A percentile compares a stretch with the other conserved stretches of the same genome.
Evolutionary conservation across 768 basidiomycete species (phyloP).

Genomic region (Antrodiella citrinella): DNA sequence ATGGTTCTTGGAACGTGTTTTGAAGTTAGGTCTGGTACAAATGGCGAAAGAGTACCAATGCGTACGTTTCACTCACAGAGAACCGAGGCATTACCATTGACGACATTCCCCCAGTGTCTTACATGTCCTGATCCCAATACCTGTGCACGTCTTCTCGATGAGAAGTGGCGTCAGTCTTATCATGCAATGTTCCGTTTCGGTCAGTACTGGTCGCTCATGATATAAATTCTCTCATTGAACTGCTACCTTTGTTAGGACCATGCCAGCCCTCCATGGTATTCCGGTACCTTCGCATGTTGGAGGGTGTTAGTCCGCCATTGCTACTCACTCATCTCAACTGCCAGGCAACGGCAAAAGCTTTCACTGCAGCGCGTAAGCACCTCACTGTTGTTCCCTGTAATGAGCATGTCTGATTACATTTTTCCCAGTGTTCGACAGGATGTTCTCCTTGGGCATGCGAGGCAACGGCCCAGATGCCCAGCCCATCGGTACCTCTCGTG

Average conservation of each 20-base stretch:
- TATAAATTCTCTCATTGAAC: not conserved
- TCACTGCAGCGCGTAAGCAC: conserved; percentile 69
- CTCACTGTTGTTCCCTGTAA: not conserved
- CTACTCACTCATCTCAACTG: conserved; percentile 81
- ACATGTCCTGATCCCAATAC: conserved; percentile 74
- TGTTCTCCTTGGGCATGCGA: conserved; percentile 84
- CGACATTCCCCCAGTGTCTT: conserved; percentile 43
- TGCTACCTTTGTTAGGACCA: conserved; percentile 39
- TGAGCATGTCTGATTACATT: conserved; percentile 1
- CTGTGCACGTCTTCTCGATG: conserved; percentile 82
- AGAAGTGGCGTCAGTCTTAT: conserved; percentile 91
- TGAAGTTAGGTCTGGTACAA: conserved; percentile 82
- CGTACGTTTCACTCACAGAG: too few relatives aligned
- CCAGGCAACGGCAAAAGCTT: conserved; percentile 84
- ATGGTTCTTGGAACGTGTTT: conserved; percentile 92
- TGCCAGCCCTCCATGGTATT: conserved; percentile 90
- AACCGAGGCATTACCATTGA: too few relatives aligned
- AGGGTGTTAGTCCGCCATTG: conserved; percentile 85
- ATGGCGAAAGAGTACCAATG: conserved; percentile 95
- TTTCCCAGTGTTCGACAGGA: conserved; percentile 69
- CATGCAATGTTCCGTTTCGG: conserved; percentile 83
- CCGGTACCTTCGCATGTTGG: conserved; percentile 83
- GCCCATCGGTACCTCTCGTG: conserved; percentile 56
- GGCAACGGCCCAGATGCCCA: conserved; percentile 56
- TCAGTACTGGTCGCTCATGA: conserved; percentile 18